A percentile compares a stretch with the other conserved stretches of the same genome.
Evolutionary conservation across 2,329 filamentous ascomycete species (phyloP).

Genomic region (Chaetomium sp.): DNA sequence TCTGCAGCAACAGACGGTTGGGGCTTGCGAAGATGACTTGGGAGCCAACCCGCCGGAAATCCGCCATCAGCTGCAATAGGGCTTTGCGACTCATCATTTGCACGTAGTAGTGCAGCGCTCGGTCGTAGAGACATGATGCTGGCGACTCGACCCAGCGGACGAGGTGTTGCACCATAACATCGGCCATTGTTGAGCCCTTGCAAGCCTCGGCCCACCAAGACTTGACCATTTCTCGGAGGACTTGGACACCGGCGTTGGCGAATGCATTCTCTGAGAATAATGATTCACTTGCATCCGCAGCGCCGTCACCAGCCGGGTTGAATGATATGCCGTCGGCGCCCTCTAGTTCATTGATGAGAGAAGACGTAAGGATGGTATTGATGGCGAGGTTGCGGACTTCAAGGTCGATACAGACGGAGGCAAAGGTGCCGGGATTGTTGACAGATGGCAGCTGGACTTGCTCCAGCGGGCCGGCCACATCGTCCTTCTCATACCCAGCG

Average conservation of each 20-base stretch:
- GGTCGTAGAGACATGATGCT: slow-evolving; percentile 90
- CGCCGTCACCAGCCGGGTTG: slow-evolving; percentile 62
- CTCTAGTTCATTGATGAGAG: slow-evolving; percentile 92
- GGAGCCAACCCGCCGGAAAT: slow-evolving; percentile 90
- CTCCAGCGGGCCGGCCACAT: slow-evolving; percentile 76
- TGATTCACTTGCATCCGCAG: slow-evolving; percentile 58
- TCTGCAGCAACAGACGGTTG: slow-evolving; percentile 85
- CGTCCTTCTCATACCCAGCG: slow-evolving; percentile 90
- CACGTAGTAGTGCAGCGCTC: slow-evolving; percentile 90
- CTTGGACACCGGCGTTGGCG: slow-evolving; percentile 80
- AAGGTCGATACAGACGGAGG: slow-evolving; percentile 92
- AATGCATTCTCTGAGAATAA: slow-evolving; percentile 87
- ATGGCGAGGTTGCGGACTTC: slow-evolving; percentile 92
- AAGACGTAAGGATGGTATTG: slow-evolving; percentile 95
- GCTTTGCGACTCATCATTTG: slow-evolving; percentile 98
- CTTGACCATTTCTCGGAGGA: slow-evolving; percentile 96
- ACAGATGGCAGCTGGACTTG: slow-evolving; percentile 85
- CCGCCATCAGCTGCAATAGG: slow-evolving; percentile 91
- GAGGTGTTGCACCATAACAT: slow-evolving; percentile 94
- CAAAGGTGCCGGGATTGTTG: slow-evolving; percentile 89
- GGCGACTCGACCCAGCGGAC: slow-evolving; percentile 96
- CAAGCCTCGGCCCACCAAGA: slow-evolving; percentile 97
- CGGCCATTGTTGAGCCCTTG: slow-evolving; percentile 85
- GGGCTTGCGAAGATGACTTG: slow-evolving; percentile 93
- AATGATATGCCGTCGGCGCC: slow-evolving; percentile 81